Conservation (phyloP, 1,139 yeast species). For the Debaryomyces subglobosus region DNA sequence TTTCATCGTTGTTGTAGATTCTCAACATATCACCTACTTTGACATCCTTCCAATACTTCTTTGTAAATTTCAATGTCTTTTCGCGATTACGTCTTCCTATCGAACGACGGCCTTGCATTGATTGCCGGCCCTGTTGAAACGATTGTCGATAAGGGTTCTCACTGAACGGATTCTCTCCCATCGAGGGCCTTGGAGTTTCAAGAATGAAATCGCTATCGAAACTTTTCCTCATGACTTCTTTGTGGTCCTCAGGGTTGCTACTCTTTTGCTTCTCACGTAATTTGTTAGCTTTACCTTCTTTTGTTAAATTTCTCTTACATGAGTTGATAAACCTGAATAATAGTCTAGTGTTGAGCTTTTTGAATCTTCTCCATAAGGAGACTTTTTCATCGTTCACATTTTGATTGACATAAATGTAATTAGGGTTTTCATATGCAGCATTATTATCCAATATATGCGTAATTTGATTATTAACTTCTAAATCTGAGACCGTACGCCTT, state of each 20-base stretch:
- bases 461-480: conserved; percentile 55
- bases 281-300: conserved; percentile 42
- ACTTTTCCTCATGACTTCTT: conserved; percentile 27
- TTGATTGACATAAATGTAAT: conserved; percentile 34
- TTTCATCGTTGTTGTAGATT: conserved; percentile 56
- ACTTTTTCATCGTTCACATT: conserved; percentile 53
- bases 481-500: conserved; percentile 54
- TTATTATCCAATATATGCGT: conserved; percentile 45
- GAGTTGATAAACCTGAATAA: conserved; percentile 32
- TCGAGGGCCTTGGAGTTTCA: conserved; percentile 21
- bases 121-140: conserved; percentile 24
- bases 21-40: conserved; percentile 57
- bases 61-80: conserved; percentile 33
- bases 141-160: conserved; percentile 24
- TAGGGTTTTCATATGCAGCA: conserved; percentile 14
- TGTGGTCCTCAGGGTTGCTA: conserved; percentile 12
- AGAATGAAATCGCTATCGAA: conserved; percentile 33
- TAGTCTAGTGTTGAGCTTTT: conserved; percentile 48
- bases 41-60: conserved; percentile 55
- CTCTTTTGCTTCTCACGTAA: conserved; percentile 22
- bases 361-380: conserved; percentile 62
- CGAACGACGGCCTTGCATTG: conserved; percentile 17
- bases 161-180: conserved; percentile 24
- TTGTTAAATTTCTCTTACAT: conserved; percentile 36
- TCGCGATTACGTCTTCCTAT: conserved; percentile 9